Evolutionary conservation across 768 basidiomycete species (phyloP).

Genomic region (Ramaria rubella): DNA sequence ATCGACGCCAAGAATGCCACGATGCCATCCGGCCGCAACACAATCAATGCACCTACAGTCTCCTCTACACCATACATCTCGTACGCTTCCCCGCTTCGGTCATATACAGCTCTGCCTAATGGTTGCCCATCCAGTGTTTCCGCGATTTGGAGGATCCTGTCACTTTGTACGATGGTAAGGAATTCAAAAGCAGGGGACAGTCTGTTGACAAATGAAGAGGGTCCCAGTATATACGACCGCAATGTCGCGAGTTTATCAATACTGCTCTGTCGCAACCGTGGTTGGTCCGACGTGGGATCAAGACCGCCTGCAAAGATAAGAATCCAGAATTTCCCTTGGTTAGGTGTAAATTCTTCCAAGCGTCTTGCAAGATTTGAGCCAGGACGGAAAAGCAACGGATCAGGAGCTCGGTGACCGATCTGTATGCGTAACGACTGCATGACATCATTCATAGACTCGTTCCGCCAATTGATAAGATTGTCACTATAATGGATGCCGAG

Average conservation of each 20-base stretch:
- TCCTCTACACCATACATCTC: constrained; percentile 14
- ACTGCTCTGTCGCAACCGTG: not conserved
- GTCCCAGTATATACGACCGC: constrained; percentile 2
- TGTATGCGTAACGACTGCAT: not conserved
- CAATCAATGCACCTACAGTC: constrained; percentile 11
- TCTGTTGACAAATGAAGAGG: not conserved
- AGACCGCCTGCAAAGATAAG: constrained; percentile 15
- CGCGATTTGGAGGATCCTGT: not conserved
- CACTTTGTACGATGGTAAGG: constrained; percentile 2
- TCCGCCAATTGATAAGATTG: constrained; percentile 6
- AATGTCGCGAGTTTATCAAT: constrained; percentile 6
- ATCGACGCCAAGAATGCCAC: constrained; percentile 10
- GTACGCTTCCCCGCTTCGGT: constrained; percentile 11
- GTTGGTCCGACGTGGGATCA: not conserved
- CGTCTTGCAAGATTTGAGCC: constrained; percentile 10
- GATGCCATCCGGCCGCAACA: constrained; percentile 16
- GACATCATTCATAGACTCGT: not conserved
- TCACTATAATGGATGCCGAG: constrained; percentile 14
- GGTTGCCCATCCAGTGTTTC: constrained; percentile 1
- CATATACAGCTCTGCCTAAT: constrained; percentile 12
- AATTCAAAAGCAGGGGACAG: constrained; percentile 4
- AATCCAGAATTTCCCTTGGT: constrained; percentile 13
- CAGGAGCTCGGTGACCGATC: constrained; percentile 15
- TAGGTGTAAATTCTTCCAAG: constrained; percentile 13
- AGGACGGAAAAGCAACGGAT: constrained; percentile 10